These are phyloP conservation scores for Ophiorrhiza pumila DNA, from an alignment of 257 asterid genomes.

Conservation along the genomic window DNA sequence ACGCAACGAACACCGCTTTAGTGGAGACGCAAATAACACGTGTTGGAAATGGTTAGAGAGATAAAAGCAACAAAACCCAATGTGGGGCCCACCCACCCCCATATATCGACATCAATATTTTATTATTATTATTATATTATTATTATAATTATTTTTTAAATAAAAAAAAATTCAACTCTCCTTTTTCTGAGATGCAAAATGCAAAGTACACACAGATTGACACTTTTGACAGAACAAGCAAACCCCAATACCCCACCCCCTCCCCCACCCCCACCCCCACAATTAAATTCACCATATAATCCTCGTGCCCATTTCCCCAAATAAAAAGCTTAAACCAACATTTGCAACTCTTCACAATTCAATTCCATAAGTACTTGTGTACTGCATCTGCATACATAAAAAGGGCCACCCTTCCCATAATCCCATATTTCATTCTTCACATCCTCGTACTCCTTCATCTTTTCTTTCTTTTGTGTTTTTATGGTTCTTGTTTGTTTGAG, in stretches of 20 bases:
- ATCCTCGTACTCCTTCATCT: background rate
- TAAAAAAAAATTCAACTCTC: background rate
- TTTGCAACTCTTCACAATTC: background rate
- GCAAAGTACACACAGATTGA: conserved; percentile 6
- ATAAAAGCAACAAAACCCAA: background rate
- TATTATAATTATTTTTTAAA: background rate
- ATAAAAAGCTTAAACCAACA: background rate
- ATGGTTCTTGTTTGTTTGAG: background rate
- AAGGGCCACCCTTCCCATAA: background rate
- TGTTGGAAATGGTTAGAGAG: conserved; percentile 31
- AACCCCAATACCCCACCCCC: too few relatives aligned
- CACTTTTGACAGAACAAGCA: too few relatives aligned
- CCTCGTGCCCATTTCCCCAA: conserved; percentile 50
- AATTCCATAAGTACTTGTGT: too few relatives aligned
- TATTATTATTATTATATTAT: too few relatives aligned
- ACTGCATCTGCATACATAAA: too few relatives aligned
- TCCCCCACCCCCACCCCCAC: too few relatives aligned
- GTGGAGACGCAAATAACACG: conserved; percentile 37
- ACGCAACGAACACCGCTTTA: conserved; percentile 26
- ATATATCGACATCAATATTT: too few relatives aligned
- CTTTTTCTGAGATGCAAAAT: too few relatives aligned
- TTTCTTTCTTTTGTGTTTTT: background rate
- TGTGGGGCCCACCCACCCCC: conserved; percentile 9
- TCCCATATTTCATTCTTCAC: background rate
- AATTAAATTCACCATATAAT: conserved; percentile 36